Evolutionary conservation across 768 basidiomycete genomes (phyloP).

Genomic region (Psilocybe sp.): DNA sequence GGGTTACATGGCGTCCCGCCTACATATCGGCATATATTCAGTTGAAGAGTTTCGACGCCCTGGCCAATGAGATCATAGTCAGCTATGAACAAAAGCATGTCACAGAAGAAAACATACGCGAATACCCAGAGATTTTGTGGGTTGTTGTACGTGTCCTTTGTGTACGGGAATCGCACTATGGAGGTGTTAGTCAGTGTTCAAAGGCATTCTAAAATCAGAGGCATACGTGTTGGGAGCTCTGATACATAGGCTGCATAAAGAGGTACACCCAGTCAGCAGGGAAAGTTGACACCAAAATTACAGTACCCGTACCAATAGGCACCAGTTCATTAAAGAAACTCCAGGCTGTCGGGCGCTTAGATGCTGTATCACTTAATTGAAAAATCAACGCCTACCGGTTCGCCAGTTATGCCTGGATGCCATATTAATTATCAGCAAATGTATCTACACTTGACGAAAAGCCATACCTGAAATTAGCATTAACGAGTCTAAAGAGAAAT

Average conservation of each 20-base stretch:
- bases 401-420: slow-evolving; percentile 40
- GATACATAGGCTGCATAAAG: slow-evolving; percentile 36
- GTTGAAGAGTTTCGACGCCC: too few species aligned
- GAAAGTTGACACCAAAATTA: not conserved
- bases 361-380: not conserved
- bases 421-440: not conserved
- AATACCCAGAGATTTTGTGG: slow-evolving; percentile 59
- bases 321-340: slow-evolving; percentile 37
- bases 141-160: slow-evolving; percentile 60
- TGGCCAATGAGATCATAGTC: too few species aligned
- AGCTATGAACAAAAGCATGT: too few species aligned
- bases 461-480: slow-evolving; percentile 40
- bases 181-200: not conserved
- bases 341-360: slow-evolving; percentile 30
- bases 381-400: slow-evolving; percentile 29
- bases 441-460: not conserved
- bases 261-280: not conserved
- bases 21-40: too few species aligned
- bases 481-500: slow-evolving; percentile 30
- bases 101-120: slow-evolving; percentile 36
- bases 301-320: slow-evolving; percentile 34
- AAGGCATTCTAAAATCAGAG: not conserved
- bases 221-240: slow-evolving; percentile 30
- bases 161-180: slow-evolving; percentile 59
- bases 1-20: too few species aligned